Base-by-base conservation (phyloP, 1,284 basidiomycete genomes). In the Sporisorium graminicola region DNA sequence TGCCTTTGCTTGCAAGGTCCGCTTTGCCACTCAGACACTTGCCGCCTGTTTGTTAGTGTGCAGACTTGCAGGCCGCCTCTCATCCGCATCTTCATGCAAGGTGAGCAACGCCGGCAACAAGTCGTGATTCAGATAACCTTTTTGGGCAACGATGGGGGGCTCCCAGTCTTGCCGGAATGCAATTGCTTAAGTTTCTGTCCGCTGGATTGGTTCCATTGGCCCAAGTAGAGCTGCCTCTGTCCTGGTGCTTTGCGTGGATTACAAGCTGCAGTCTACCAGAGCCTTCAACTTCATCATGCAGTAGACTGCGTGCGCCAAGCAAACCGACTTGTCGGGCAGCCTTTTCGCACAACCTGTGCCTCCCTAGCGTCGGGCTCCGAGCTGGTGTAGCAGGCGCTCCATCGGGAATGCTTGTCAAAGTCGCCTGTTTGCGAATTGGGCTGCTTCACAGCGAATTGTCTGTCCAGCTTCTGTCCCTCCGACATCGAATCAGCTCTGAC, bases 381-480 rank as follows among this genome's bases (percentile, higher is more conserved):
- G n/a, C n/a, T n/a, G n/a, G n/a, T n/a, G n/a, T n/a, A 20, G n/a
- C n/a, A n/a, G n/a, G n/a, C n/a, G n/a, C n/a, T n/a, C n/a, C n/a
- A 43, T 31, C n/a, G 29, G 29, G 27, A 50, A 50, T 33, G 27
- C 49, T 31, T 50, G 49, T 31, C 49, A 35, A 52, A 12, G 31
- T 22, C 33, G 31, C 31, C 22, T 37, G 8, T n/a, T 29, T 7
- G 20, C 7, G 31, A 31, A 35, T 29, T 13, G 10, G 22, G 9
- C 16, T 35, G n/a, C 29, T 20, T 20, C 40, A 20, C 31, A 33
- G 33, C 50, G 33, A 37, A 24, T 35, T 37, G 20, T 37, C 33
- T 24, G 52, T 18, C 52, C 52, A 40, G 52, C 14, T 27, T 29
- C 49, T 50, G 20, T 13, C 4, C 27, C 14, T 13, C 24, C 26